Evolutionary conservation across 2,329 filamentous ascomycete genomes (phyloP).

Genomic region (Dendryphion nanum): DNA sequence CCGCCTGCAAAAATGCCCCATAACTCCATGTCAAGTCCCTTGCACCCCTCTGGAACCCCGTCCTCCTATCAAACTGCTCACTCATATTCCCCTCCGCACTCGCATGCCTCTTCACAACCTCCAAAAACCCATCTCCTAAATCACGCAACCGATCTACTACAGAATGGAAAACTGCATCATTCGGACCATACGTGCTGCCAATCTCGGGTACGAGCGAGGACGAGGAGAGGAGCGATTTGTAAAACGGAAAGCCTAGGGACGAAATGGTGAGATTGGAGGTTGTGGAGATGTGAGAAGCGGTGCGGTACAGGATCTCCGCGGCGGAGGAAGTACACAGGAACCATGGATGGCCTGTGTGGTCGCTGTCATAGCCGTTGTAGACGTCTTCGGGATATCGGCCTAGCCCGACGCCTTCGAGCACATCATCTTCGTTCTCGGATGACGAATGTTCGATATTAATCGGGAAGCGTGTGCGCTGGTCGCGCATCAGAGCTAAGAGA

Average conservation of each 20-base stretch:
- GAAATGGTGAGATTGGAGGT: slow-evolving; percentile 33
- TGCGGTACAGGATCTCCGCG: slow-evolving; percentile 40
- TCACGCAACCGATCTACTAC: slow-evolving; percentile 30
- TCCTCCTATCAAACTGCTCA: slow-evolving; percentile 45
- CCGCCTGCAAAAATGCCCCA: slow-evolving; percentile 42
- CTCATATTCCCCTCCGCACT: slow-evolving; percentile 40
- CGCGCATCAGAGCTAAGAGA: slow-evolving; percentile 32
- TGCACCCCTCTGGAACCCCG: slow-evolving; percentile 42
- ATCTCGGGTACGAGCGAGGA: slow-evolving; percentile 18
- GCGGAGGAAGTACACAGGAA: slow-evolving; percentile 45
- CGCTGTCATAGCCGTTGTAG: slow-evolving; percentile 39
- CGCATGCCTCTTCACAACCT: slow-evolving; percentile 40
- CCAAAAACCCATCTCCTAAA: slow-evolving; percentile 43
- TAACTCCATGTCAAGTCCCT: slow-evolving; percentile 48
- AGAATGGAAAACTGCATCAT: slow-evolving; percentile 27
- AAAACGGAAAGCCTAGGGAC: slow-evolving; percentile 34
- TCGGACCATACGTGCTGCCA: slow-evolving; percentile 22
- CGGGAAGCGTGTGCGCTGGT: slow-evolving; percentile 38
- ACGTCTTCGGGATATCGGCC: slow-evolving; percentile 46
- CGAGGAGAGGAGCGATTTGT: slow-evolving; percentile 30
- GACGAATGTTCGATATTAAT: slow-evolving; percentile 32
- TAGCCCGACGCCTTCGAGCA: slow-evolving; percentile 34
- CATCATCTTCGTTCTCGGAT: slow-evolving; percentile 3
- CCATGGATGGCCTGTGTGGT: slow-evolving; percentile 40
- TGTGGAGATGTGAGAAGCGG: slow-evolving; percentile 27